phyloP scores from a whole-genome alignment of 441 rosid genomes.

The Manihot esculenta region DNA sequence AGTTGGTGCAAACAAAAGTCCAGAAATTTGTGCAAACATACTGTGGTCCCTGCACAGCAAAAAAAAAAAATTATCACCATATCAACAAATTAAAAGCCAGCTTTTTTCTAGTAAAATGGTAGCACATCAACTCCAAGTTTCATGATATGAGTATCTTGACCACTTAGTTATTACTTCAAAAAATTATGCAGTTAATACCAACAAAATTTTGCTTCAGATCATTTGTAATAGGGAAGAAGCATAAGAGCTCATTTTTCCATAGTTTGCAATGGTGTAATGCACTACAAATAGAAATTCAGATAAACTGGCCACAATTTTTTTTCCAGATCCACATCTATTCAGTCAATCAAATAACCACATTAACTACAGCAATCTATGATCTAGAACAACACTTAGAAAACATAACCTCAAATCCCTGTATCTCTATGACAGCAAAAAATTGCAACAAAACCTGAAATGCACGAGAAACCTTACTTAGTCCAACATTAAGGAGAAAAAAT shows the following conservation, averaged over 20 bases:
- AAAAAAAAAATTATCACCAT: slow-evolving; percentile 27
- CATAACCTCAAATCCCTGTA: not conserved
- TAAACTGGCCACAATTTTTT: not conserved
- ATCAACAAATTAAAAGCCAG: slow-evolving; percentile 9
- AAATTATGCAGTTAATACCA: not conserved
- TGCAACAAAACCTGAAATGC: not conserved
- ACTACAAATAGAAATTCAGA: not conserved
- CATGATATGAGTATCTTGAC: slow-evolving; percentile 2
- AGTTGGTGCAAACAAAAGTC: slow-evolving; percentile 93
- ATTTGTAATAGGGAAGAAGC: not conserved
- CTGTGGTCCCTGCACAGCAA: slow-evolving; percentile 81
- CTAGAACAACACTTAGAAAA: not conserved
- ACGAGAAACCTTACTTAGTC: no score
- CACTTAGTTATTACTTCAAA: not conserved
- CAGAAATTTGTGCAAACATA: slow-evolving; percentile 97
- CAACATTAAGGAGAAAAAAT: not conserved
- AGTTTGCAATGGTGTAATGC: no score
- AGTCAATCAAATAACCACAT: not conserved
- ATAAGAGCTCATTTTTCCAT: not conserved
- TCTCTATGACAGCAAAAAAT: not conserved
- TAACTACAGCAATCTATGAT: not conserved
- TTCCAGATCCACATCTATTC: not conserved
- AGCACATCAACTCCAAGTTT: slow-evolving; percentile 7
- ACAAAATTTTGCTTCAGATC: not conserved
- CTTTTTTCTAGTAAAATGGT: slow-evolving; percentile 11